phyloP scores from a whole-genome alignment of 345 rosid genomes.

The Passiflora organensis region DNA sequence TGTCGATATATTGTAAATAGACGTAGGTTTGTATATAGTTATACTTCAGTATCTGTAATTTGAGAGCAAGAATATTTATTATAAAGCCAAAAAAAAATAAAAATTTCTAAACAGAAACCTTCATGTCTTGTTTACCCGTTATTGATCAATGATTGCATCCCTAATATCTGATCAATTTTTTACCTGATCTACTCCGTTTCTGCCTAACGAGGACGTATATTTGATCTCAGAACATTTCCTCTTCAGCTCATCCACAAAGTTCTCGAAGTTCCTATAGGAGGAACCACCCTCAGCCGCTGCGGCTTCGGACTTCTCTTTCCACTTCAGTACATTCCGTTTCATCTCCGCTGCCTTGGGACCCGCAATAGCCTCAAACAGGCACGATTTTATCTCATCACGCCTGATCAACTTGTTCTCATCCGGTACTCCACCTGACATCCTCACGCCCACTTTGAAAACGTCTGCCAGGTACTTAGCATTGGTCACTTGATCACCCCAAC shows the following conservation, averaged over 20 bases:
- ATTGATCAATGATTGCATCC: too few species aligned
- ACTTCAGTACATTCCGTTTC: slow-evolving; percentile 52
- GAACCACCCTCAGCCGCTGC: slow-evolving; percentile 81
- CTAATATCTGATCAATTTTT: too few species aligned
- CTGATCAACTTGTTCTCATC: slow-evolving; percentile 49
- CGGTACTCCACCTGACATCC: slow-evolving; percentile 66
- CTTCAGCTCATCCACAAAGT: slow-evolving; percentile 59
- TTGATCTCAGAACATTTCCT: slow-evolving; percentile 12
- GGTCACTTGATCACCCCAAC: slow-evolving; percentile 87
- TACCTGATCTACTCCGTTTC: too few species aligned
- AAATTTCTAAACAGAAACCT: too few species aligned
- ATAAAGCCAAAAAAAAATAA: too few species aligned
- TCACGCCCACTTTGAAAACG: slow-evolving; percentile 54
- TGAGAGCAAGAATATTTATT: too few species aligned
- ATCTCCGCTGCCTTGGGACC: slow-evolving; percentile 61
- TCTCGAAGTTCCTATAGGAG: slow-evolving; percentile 51
- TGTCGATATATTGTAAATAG: too few species aligned
- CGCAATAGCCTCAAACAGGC: slow-evolving; percentile 43
- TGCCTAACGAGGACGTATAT: too few species aligned
- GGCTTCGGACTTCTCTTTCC: slow-evolving; percentile 64
- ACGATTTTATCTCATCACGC: slow-evolving; percentile 61
- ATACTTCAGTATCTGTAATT: too few species aligned
- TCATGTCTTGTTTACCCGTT: too few species aligned
- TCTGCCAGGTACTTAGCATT: slow-evolving; percentile 63
- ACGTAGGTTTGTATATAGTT: too few species aligned